phyloP scores from a whole-genome alignment of 306 rosid species.

The Ceratonia siliqua region DNA sequence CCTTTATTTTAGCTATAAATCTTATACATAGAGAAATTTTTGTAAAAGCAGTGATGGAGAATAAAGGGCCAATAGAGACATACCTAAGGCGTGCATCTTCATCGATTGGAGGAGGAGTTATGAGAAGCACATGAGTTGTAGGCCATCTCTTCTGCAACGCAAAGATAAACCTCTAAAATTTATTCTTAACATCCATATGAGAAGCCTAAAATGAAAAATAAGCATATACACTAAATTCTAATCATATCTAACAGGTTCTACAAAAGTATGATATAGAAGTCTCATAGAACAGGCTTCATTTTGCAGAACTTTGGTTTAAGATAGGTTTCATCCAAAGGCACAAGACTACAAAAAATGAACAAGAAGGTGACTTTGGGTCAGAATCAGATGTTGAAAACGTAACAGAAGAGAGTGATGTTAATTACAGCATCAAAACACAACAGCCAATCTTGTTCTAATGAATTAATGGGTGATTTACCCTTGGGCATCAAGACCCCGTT shows the following conservation, averaged over 20 bases:
- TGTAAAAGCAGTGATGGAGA: not conserved
- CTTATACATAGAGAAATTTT: not conserved
- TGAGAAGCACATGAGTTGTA: conserved; percentile 56
- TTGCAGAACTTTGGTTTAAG: not conserved
- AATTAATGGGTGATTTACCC: not conserved
- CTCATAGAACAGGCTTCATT: not conserved
- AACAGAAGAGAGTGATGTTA: not conserved
- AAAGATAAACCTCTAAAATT: conserved; percentile 19
- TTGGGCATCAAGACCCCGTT: not conserved
- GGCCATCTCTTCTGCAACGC: conserved; percentile 72
- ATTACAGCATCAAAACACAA: too few species aligned
- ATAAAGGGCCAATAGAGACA: conserved; percentile 16
- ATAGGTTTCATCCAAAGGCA: conserved; percentile 4
- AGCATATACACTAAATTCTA: not conserved
- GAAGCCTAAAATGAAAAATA: conserved; percentile 15
- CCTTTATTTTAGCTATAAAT: not conserved
- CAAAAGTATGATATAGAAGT: not conserved
- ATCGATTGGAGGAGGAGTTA: conserved; percentile 91
- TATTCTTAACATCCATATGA: not conserved
- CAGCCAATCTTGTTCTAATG: not conserved
- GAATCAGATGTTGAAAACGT: not conserved
- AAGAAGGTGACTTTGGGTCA: not conserved
- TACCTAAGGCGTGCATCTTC: conserved; percentile 76
- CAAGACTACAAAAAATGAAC: not conserved
- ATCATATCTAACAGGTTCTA: not conserved